Evolutionary conservation across 1,139 yeast genomes (phyloP).

Genomic region (Saccharomyces hybrid): DNA sequence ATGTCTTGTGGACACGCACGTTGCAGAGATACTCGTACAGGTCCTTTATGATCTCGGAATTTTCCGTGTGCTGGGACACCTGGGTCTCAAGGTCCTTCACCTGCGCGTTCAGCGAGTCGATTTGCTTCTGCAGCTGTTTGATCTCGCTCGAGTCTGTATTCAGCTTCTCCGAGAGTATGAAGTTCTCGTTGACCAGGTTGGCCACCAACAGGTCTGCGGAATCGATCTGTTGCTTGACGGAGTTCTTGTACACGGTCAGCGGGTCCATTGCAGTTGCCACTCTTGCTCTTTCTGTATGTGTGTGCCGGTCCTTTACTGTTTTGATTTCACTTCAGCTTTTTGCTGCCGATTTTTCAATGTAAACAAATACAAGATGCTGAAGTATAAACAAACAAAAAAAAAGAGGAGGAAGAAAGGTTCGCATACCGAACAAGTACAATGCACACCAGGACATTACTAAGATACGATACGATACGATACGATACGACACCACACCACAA

Average conservation of each 20-base stretch:
- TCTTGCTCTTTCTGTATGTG: neutral
- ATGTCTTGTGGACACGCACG: constrained; percentile 28
- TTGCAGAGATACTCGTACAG: constrained; percentile 31
- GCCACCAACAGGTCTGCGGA: constrained; percentile 28
- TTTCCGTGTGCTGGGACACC: constrained; percentile 24
- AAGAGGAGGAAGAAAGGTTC: neutral
- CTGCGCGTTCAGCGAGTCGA: constrained; percentile 4
- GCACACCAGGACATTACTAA: neutral
- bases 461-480: too few species aligned
- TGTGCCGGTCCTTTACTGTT: neutral
- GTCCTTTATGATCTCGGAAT: constrained; percentile 27
- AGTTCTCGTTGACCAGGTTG: constrained; percentile 25
- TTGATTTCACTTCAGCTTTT: neutral
- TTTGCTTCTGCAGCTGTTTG: constrained; percentile 10
- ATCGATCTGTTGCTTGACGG: constrained; percentile 23
- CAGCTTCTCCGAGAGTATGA: constrained; percentile 16
- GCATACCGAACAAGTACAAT: neutral
- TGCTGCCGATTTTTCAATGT: neutral
- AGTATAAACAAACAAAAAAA: neutral
- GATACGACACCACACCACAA: too few species aligned
- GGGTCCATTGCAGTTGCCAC: constrained; percentile 14
- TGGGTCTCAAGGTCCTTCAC: constrained; percentile 15
- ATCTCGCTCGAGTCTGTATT: constrained; percentile 20
- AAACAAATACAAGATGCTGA: neutral
- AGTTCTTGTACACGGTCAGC: constrained; percentile 19